A percentile compares a stretch with the other conserved stretches of the same genome.
Evolutionary conservation across 2,329 filamentous ascomycete species (phyloP).

Genomic region (Elsinoe fawcettii): DNA sequence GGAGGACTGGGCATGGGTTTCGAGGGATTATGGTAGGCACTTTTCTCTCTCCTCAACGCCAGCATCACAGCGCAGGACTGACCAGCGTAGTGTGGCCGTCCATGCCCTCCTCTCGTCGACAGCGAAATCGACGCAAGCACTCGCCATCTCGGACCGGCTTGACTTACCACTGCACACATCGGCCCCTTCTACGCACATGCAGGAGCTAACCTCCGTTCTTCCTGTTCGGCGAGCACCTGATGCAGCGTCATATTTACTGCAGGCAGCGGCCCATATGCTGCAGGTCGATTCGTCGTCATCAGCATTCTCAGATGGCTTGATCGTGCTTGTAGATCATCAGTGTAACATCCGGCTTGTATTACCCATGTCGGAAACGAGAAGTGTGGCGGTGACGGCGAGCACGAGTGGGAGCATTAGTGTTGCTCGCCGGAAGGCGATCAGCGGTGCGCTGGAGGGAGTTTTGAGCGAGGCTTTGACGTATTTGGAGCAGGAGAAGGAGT

Average conservation of each 20-base stretch:
- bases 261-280: not conserved
- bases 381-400: slow-evolving; percentile 1
- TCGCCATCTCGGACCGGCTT: slow-evolving; percentile 6
- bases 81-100: not conserved
- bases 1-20: not conserved
- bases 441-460: not conserved
- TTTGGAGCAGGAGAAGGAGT: slow-evolving; percentile 13
- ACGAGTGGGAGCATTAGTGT: not conserved
- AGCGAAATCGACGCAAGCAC: not conserved
- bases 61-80: not conserved
- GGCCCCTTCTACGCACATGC: not conserved
- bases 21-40: not conserved
- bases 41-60: not conserved
- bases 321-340: slow-evolving; percentile 9
- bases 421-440: slow-evolving; percentile 6
- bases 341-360: not conserved
- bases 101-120: not conserved
- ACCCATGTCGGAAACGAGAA: slow-evolving; percentile 2
- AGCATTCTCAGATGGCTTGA: not conserved
- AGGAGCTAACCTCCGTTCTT: slow-evolving; percentile 9
- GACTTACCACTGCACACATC: not conserved
- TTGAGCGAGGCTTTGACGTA: slow-evolving; percentile 2
- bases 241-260: not conserved
- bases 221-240: slow-evolving; percentile 5
- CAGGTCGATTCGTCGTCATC: not conserved